Evolutionary conservation across 345 rosid genomes (phyloP).

Genomic region (Limnanthes douglasii): DNA sequence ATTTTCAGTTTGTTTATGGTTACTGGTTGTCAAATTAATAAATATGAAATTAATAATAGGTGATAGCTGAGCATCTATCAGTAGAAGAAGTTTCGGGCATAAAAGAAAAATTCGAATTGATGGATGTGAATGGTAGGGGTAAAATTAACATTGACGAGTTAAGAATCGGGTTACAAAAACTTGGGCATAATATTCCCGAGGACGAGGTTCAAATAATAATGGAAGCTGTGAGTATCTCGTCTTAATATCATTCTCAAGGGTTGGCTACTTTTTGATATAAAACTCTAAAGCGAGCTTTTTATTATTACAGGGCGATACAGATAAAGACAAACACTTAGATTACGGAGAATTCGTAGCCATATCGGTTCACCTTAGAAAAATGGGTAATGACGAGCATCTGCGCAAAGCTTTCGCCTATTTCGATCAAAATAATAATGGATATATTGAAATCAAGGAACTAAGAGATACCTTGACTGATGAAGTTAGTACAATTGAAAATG

Average conservation of each 20-base stretch:
- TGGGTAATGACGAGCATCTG: constrained; percentile 82
- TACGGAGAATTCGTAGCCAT: constrained; percentile 85
- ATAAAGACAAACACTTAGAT: constrained; percentile 64
- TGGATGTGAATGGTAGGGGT: constrained; percentile 76
- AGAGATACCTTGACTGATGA: constrained; percentile 62
- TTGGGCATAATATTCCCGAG: constrained; percentile 64
- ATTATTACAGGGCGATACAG: constrained; percentile 65
- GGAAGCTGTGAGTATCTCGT: constrained; percentile 67
- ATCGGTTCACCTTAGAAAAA: constrained; percentile 80
- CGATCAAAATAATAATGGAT: constrained; percentile 56
- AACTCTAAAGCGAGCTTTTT: constrained; percentile 15
- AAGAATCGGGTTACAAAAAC: constrained; percentile 57
- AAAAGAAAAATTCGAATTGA: constrained; percentile 67
- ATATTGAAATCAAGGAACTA: constrained; percentile 83
- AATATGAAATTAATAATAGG: constrained; percentile 24
- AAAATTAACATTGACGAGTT: constrained; percentile 80
- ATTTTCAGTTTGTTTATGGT: neutral
- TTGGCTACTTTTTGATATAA: neutral
- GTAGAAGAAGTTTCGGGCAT: constrained; percentile 93
- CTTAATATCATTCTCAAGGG: neutral
- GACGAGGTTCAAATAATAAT: constrained; percentile 81
- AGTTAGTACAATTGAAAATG: constrained; percentile 39
- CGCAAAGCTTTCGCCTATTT: constrained; percentile 78
- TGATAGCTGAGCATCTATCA: constrained; percentile 87
- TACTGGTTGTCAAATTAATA: no score